Evolutionary conservation across 495 filamentous ascomycete genomes (phyloP).

Genomic region (Corynascus novoguineensis): DNA sequence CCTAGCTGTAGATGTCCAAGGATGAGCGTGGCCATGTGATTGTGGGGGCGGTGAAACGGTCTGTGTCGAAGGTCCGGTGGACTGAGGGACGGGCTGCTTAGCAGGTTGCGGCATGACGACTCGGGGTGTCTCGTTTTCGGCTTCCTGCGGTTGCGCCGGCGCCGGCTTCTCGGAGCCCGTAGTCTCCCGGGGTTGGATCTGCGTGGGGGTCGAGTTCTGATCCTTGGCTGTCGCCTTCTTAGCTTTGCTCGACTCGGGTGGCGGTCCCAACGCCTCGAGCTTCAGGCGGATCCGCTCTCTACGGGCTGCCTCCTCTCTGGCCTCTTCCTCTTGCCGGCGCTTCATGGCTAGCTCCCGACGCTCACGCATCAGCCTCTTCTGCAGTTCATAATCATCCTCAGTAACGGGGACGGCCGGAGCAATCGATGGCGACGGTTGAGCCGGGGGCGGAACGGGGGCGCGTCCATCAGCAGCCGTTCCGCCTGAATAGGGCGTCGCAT

Average conservation of each 20-base stretch:
- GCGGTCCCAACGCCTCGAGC: conserved; percentile 67
- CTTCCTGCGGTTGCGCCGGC: conserved; percentile 1
- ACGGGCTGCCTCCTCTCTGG: conserved; percentile 68
- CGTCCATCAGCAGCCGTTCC: conserved; percentile 30
- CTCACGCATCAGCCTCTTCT: conserved; percentile 83
- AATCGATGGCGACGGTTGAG: conserved; percentile 25
- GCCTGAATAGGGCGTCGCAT: conserved; percentile 41
- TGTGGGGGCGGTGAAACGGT: conserved; percentile 13
- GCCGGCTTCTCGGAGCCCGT: conserved; percentile 23
- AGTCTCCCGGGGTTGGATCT: conserved; percentile 34
- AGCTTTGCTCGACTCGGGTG: conserved; percentile 56
- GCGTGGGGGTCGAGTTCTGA: conserved; percentile 32
- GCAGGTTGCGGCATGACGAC: conserved; percentile 6
- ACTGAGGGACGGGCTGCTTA: conserved; percentile 3
- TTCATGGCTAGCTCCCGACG: conserved; percentile 69
- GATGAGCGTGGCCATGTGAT: conserved; percentile 16
- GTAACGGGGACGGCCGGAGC: conserved; percentile 27
- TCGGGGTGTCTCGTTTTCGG: conserved; percentile 8
- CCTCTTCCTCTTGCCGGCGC: conserved; percentile 75
- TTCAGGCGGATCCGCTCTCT: conserved; percentile 79
- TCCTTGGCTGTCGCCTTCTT: conserved; percentile 44
- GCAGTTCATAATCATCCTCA: conserved; percentile 59
- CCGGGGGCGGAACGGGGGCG: conserved; percentile 26
- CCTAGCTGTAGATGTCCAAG: conserved; percentile 23
- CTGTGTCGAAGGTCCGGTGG: conserved; percentile 12